Conservation (phyloP, 2,329 filamentous ascomycete species). For the Aureobasidium sp. region DNA sequence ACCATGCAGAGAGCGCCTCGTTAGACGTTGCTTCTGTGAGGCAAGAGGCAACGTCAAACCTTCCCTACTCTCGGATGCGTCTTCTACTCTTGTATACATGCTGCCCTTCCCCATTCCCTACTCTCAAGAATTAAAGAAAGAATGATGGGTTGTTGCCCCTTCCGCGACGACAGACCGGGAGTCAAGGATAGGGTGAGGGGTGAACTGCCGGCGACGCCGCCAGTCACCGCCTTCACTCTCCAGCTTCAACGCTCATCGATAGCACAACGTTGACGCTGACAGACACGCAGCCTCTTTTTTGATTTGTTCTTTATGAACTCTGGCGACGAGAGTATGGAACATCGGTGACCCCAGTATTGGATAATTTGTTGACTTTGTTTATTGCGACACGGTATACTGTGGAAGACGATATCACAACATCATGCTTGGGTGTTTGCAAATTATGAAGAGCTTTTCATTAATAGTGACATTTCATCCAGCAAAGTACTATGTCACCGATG, state of each 20-base stretch:
- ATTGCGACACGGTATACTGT: neutral
- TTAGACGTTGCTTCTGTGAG: neutral
- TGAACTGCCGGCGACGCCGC: neutral
- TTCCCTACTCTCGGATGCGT: neutral
- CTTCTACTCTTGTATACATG: constrained; percentile 9
- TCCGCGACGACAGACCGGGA: neutral
- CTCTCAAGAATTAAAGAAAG: neutral
- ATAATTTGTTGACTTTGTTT: neutral
- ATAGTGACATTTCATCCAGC: neutral
- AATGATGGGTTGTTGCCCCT: constrained; percentile 7
- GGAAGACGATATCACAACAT: neutral
- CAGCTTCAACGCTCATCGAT: neutral
- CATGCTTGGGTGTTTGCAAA: neutral
- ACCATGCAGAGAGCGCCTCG: constrained; percentile 6
- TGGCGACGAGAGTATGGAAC: neutral
- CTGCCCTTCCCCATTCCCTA: neutral
- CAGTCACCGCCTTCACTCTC: neutral
- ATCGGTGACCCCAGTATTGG: neutral
- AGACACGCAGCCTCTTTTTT: neutral
- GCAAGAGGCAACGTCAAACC: neutral
- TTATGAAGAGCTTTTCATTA: neutral
- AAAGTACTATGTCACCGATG: neutral
- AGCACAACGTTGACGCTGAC: neutral
- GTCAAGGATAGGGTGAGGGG: neutral
- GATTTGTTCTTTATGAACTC: neutral